Base-by-base conservation (phyloP, 768 basidiomycete species). In the Tricholoma terreum region DNA sequence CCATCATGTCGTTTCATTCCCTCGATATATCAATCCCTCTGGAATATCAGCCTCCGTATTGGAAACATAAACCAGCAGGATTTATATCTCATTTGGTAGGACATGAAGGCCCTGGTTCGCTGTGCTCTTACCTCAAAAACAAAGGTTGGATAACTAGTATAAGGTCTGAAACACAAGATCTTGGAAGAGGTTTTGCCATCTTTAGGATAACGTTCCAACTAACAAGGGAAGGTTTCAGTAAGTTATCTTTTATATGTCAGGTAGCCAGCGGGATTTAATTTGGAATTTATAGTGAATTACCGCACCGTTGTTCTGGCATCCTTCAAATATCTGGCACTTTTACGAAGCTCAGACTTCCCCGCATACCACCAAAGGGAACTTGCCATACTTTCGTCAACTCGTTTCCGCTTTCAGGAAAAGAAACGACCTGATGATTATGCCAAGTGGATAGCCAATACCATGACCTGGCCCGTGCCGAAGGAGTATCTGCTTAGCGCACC, bases 31-130 rank as follows among this genome's bases (percentile, higher is more conserved):
- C 85, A 2, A 94, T 93, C 73, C 84, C 90, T 58, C 70, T 95
- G 65, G 81, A 81, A 64, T 82, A 87, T 73, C 81, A 94, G 74
- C 74, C 88, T 55, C 81, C 81, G 55, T 71, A 85, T 65, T 84
- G 92, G 91, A 81, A 84, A 63, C 75, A 85, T 69, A 90, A 95
- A 72, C 94, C 95, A 4, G 83, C 78, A 5, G 70, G 82, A 54
- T 89, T 92, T 69, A 67, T 98, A 21, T 79, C 84, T 3, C 90
- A 94, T 67, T 86, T 96, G 65, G 72, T 94, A 31, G 94, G 94
- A 0, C 93, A 98, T 67, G 94, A 98, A 73, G 94, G 94, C 1
- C 85, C 88, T 34, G 96, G 96, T 1, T 98, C 96, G 0, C 73
- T 98, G 30, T 81, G 91, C 64, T 92, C 94, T 0, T 93, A 94